Evolutionary conservation across 2,329 filamentous ascomycete species (phyloP).

Genomic region (Epichloe sibirici): DNA sequence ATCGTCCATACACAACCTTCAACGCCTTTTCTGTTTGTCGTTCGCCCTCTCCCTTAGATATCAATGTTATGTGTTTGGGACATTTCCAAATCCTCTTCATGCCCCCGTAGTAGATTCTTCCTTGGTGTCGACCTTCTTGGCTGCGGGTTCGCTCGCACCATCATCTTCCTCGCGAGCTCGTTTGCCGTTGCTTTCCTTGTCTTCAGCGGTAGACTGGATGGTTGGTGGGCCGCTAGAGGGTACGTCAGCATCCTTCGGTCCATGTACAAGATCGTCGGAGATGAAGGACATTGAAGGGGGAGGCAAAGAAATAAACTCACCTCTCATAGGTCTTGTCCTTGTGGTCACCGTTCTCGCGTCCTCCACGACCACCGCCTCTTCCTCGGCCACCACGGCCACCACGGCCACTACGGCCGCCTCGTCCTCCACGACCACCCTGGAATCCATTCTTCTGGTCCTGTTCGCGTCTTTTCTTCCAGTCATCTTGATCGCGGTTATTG

Average conservation of each 20-base stretch:
- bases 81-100: background rate
- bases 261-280: background rate
- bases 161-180: constrained; percentile 41
- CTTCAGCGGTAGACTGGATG: constrained; percentile 33
- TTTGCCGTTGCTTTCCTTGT: constrained; percentile 33
- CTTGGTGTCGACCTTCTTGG: constrained; percentile 52
- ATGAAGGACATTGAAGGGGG: background rate
- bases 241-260: constrained; percentile 8
- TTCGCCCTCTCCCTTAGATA: background rate
- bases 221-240: constrained; percentile 18
- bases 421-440: constrained; percentile 33
- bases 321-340: constrained; percentile 19
- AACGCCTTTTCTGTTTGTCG: background rate
- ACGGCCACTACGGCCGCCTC: constrained; percentile 29
- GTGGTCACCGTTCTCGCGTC: constrained; percentile 15
- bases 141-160: constrained; percentile 31
- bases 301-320: constrained; percentile 13
- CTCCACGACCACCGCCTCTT: constrained; percentile 28
- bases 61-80: background rate
- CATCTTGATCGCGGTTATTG: constrained; percentile 34
- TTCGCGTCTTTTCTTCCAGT: constrained; percentile 54
- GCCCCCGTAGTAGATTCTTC: constrained; percentile 14
- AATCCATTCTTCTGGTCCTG: constrained; percentile 50
- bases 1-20: background rate
- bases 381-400: constrained; percentile 31